Evolutionary conservation across 495 filamentous ascomycete species (phyloP), one percentile per base, ranked within the genome.

Genomic region (Aspergillus wentii): DNA sequence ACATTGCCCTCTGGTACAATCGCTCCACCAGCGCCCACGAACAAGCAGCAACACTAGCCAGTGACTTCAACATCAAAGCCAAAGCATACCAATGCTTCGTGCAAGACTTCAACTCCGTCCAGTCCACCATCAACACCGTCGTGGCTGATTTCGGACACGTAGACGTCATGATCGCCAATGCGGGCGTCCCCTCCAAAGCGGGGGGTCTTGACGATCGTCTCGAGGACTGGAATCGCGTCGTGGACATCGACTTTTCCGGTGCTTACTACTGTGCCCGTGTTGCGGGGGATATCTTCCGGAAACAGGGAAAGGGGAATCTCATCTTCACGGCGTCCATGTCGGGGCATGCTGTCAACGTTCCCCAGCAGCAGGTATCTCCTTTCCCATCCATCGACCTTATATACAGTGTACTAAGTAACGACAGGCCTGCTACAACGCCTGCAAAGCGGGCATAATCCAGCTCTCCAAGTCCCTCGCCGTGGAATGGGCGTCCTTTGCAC

Each of bases 1-100:
- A 91, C 41, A 80, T 91, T 21, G 85, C 82, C 3, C 80, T 91
- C 14, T 86, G 82, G 79, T 90, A 88, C 49, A 83, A 87, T 52
- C 75, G 64, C 51, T 85, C 85, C 62, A 75, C 75, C 55, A 74
- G 81, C 42, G 82, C 83, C 3, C 41, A 81, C 18, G 68, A 77
- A 17, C 62, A 74, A 18, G 86, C 85, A 5, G 68, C 64, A 11
- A 75, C 78, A 21, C 81, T 90, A 35, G 80, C 76, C 48, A 64
- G 77, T 41, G 72, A 72, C 18, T 88, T 76, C 49, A 82, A 82
- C 7, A 83, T 90, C 23, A 80, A 80, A 54, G 82, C 83, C 82
- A 43, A 35, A 38, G 33, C 30, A 0, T 42, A 35, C 34, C 25
- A 26, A 10, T 48, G 30, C 21, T 17, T 17, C 5, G 23, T 30